Evolutionary conservation across 352 stramenopile genomes (phyloP).

Genomic region (Globisporangium paroecandrum): DNA sequence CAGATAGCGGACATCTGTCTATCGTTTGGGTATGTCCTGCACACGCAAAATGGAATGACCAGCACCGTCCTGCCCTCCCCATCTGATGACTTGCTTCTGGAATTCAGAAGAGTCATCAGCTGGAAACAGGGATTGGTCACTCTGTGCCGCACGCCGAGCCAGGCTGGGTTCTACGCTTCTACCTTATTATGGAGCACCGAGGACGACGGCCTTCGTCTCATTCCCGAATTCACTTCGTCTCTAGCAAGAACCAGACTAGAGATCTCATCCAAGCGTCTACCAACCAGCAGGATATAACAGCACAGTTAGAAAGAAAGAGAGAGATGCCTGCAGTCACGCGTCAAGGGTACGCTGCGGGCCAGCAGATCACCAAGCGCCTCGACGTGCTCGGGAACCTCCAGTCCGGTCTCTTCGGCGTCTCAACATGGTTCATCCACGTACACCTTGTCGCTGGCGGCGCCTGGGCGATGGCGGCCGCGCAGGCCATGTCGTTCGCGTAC

Average conservation of each 20-base stretch:
- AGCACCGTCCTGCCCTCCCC: not conserved
- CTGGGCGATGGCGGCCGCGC: not conserved
- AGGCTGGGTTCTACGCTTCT: too few relatives aligned
- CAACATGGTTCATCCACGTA: not conserved
- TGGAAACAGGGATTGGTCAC: not conserved
- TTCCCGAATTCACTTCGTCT: not conserved
- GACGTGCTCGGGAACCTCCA: conserved; percentile 7
- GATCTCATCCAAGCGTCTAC: too few relatives aligned
- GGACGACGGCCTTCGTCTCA: not conserved
- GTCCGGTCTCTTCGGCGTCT: not conserved
- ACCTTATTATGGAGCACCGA: not conserved
- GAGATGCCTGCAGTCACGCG: not conserved
- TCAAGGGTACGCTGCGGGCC: conserved; percentile 2
- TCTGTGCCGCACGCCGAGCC: too few relatives aligned
- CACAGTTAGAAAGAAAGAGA: not conserved
- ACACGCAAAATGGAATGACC: not conserved
- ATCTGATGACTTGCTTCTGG: not conserved
- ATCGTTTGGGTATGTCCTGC: not conserved
- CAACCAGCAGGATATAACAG: too few relatives aligned
- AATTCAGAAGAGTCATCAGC: not conserved
- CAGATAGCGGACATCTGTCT: not conserved
- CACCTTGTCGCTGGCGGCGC: not conserved
- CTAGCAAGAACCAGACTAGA: not conserved
- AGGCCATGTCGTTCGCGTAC: conserved; percentile 4
- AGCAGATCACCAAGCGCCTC: conserved; percentile 7